Evolutionary conservation across 2,329 filamentous ascomycete genomes (phyloP), one percentile per base, ranked within the genome.

Genomic region (Graphilbum sp.): DNA sequence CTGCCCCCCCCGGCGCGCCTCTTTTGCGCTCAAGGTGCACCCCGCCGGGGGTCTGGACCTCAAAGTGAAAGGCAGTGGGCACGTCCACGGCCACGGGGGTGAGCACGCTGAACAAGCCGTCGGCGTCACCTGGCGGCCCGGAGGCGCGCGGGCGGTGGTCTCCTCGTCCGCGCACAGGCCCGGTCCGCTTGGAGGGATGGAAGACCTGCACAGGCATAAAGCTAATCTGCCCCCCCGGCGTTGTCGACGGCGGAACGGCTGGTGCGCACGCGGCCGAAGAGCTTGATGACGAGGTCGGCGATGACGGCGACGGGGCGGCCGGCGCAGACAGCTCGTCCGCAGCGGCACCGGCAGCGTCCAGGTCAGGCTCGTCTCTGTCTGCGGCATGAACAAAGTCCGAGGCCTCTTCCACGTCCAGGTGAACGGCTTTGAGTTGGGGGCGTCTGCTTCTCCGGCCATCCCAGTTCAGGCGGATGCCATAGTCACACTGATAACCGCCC

Each of bases 381-480:
- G 32, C 17, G 29, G n/a, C n/a, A n/a, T n/a, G n/a, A n/a, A n/a
- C n/a, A n/a, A 20, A 40, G 31, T 10, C 41, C 33, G 11, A 27
- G 16, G 11, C 11, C 16, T 30, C 27, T 30, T n/a, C 41, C 21
- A 36, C 20, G 24, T 39, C 42, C 23, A 47, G 36, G n/a, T 41
- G 44, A 15, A 47, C 35, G 16, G 45, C 45, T 33, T 60, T 50
- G 46, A 56, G 45, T 46, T 64, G 58, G 37, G 58, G 59, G 43
- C 66, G 67, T 55, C 70, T 73, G 52, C 72, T 78, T 36, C 69
- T 66, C 40, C 81, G 69, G 5, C 81, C 80, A 43, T 79, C 77
- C 83, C 83, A 88, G 49, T 87, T 87, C 46, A 88, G 60, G 24
- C 79, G 70, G 48, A 88, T 81, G 49, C 74, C 82, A 54, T 87